Evolutionary conservation across 495 filamentous ascomycete species (phyloP), one percentile per base, ranked within the genome.

Genomic region (Pseudevernia furfuracea): DNA sequence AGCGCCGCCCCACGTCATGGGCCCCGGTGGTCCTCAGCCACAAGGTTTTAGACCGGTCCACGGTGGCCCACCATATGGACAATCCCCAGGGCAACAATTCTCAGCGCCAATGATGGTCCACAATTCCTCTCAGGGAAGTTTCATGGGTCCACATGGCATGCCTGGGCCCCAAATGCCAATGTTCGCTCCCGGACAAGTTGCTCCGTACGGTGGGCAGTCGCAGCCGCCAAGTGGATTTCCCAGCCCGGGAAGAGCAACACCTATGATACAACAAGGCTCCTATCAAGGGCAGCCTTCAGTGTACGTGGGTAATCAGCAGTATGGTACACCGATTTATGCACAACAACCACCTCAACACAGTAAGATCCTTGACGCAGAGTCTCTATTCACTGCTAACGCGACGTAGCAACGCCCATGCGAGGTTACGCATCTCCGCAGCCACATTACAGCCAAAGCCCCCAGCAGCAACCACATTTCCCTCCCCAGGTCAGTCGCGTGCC

Each of bases 101-200:
- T 87, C 83, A 37, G 77, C 77, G 8, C 87, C 87, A 2, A 88
- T 93, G 81, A 92, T 94, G 89, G 85, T 90, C 65, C 89, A 87
- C 70, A 87, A 87, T 53, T 84, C 85, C 38, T 88, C 87, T 38
- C 77, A 76, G 60, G 81, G 82, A 37, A 77, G 78, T 25, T 84
- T 80, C 55, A 81, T 80, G 76, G 75, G 75, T 21, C 75, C 81
- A 44, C 82, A 84, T 66, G 79, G 74, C 21, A 81, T 84, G 85
- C 76, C 77, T 36, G 78, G 85, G 55, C 85, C 85, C 36, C 87
- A 87, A 70, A 86, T 92, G 80, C 84, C 82, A 44, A 88, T 91
- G 78, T 89, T 86, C 74, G 88, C 90, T 56, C 82, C 87, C 17
- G 84, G 81, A 61, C 86, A 84, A 12, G 79, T 76, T 36, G 87